A percentile compares a stretch with the other conserved stretches of the same genome.
Evolutionary conservation across 2,329 filamentous ascomycete genomes (phyloP).

Genomic region (Sporothrix euskadiensis): DNA sequence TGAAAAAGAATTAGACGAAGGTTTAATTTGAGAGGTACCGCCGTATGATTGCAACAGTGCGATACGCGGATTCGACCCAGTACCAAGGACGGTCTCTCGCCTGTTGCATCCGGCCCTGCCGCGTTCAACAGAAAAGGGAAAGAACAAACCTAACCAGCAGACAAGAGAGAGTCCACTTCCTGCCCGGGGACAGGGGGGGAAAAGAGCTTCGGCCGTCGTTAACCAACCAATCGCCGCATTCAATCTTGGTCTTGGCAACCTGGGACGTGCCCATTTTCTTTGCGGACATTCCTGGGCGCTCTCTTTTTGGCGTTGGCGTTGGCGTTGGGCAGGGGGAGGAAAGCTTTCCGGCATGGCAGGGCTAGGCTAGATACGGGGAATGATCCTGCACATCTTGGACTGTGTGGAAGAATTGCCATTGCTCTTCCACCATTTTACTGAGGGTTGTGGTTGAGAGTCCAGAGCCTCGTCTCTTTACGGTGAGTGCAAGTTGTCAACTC

Average conservation of each 20-base stretch:
- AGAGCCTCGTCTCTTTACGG: not conserved
- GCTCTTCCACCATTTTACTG: not conserved
- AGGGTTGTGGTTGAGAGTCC: not conserved
- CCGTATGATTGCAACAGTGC: not conserved
- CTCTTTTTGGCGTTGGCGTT: not conserved
- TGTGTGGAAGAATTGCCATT: not conserved
- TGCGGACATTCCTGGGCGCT: not conserved
- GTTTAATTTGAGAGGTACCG: not conserved
- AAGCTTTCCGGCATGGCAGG: not conserved
- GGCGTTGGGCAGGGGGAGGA: slow-evolving; percentile 8
- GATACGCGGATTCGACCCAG: slow-evolving; percentile 4
- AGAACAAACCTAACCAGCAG: too few species aligned
- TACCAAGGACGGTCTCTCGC: not conserved
- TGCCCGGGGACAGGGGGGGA: not conserved
- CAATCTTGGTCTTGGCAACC: slow-evolving; percentile 7
- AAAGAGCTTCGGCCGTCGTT: slow-evolving; percentile 24
- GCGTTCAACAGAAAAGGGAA: not conserved
- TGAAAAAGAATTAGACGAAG: not conserved
- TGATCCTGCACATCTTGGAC: not conserved
- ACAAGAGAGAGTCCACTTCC: not conserved
- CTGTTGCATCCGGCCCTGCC: not conserved
- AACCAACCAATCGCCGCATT: slow-evolving; percentile 21
- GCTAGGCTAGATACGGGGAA: slow-evolving; percentile 11
- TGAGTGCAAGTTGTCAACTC: not conserved
- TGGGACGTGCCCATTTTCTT: not conserved